Percentiles rank a stretch among this genome's conserved stretches.
phyloP scores from a whole-genome alignment of 352 stramenopile species.

The Pythium aquatile region DNA sequence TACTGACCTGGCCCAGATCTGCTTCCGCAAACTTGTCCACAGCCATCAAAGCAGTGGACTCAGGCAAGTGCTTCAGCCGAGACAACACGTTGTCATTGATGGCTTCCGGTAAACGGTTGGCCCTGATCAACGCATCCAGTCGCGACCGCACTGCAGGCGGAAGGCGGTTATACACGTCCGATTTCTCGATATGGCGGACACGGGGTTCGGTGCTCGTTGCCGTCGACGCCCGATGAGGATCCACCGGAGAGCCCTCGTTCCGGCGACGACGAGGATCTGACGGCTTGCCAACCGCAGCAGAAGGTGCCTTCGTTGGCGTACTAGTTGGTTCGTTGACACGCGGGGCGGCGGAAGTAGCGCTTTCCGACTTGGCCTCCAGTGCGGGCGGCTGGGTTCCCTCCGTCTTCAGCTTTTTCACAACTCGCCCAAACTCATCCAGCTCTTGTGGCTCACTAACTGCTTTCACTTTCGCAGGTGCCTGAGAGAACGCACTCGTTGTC shows the following conservation, averaged over 20 bases:
- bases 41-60: constrained; percentile 56
- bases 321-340: not conserved
- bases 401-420: constrained; percentile 18
- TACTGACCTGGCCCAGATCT: constrained; percentile 71
- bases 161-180: constrained; percentile 61
- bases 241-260: not conserved
- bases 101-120: constrained; percentile 49
- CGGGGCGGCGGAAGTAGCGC: not conserved
- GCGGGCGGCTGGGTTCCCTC: not conserved
- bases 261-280: constrained; percentile 40
- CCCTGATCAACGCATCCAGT: constrained; percentile 53
- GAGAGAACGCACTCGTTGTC: constrained; percentile 9
- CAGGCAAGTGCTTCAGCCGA: constrained; percentile 63
- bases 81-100: constrained; percentile 80
- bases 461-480: not conserved
- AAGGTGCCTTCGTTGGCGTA: too few relatives aligned
- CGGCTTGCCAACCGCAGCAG: constrained; percentile 14
- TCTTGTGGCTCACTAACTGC: constrained; percentile 1
- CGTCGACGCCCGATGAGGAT: not conserved
- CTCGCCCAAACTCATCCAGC: constrained; percentile 64
- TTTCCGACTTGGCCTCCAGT: not conserved
- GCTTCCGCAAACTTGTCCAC: constrained; percentile 81
- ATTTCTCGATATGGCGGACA: constrained; percentile 23
- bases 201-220: not conserved
- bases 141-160: constrained; percentile 42